Evolutionary conservation across 441 rosid genomes (phyloP).

Genomic region (Breynia disticha): DNA sequence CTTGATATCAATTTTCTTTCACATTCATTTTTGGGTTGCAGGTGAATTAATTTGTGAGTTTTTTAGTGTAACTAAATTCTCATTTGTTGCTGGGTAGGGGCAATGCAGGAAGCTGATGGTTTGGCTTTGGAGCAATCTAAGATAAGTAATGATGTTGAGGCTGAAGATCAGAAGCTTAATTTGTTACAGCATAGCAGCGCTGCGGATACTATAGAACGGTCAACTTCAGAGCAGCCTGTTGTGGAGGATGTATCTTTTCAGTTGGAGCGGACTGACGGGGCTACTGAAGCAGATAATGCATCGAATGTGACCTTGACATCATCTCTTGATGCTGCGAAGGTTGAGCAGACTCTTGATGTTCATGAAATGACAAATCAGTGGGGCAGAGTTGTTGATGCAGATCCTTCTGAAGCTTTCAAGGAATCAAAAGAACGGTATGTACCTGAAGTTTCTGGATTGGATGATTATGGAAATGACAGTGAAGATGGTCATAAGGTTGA

Average conservation of each 20-base stretch:
- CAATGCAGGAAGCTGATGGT: constrained; percentile 84
- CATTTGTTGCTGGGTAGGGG: constrained; percentile 92
- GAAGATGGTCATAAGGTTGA: constrained; percentile 22
- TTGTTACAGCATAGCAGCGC: constrained; percentile 13
- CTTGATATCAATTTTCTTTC: constrained; percentile 20
- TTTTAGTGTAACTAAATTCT: constrained; percentile 60
- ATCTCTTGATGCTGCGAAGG: constrained; percentile 17
- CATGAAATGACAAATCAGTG: constrained; percentile 21
- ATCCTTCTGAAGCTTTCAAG: constrained; percentile 21
- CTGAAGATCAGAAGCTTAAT: constrained; percentile 16
- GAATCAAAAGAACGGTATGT: constrained; percentile 25
- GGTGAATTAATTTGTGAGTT: constrained; percentile 18
- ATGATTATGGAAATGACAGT: constrained; percentile 12
- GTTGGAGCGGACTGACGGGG: constrained; percentile 23
- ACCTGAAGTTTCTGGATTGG: constrained; percentile 25
- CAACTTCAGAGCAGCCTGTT: constrained; percentile 17
- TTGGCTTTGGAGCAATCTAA: constrained; percentile 36
- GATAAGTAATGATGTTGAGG: constrained; percentile 24
- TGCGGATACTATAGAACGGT: constrained; percentile 25
- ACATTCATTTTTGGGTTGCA: constrained; percentile 12
- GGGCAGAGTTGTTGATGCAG: constrained; percentile 19
- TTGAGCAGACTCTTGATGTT: constrained; percentile 21
- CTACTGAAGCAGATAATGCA: constrained; percentile 19
- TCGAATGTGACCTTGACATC: constrained; percentile 24
- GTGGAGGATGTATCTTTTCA: constrained; percentile 25